A percentile compares a stretch with the other conserved stretches of the same genome.
Conservation (phyloP, 768 basidiomycete species). For the Trametes cingulata region DNA sequence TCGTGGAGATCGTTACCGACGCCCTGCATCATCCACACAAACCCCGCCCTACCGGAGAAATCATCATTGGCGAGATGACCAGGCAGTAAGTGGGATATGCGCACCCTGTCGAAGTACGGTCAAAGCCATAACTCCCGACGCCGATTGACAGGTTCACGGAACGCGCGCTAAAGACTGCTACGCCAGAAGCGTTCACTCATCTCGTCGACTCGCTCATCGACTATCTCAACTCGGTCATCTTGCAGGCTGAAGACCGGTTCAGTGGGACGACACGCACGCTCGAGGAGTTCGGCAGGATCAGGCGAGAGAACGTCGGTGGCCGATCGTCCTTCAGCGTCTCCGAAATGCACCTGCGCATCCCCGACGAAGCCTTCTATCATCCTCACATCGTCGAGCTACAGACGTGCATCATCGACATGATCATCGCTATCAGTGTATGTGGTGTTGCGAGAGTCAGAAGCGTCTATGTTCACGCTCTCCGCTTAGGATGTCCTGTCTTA, state of each 20-base stretch:
- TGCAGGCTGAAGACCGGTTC: slow-evolving; percentile 28
- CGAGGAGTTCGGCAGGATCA: slow-evolving; percentile 27
- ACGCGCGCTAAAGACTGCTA: slow-evolving; percentile 6
- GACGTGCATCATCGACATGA: slow-evolving; percentile 56
- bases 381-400: slow-evolving; percentile 51
- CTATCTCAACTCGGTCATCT: slow-evolving; percentile 27
- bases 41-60: slow-evolving; percentile 26
- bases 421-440: slow-evolving; percentile 67
- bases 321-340: slow-evolving; percentile 25
- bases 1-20: slow-evolving; percentile 25
- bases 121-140: not conserved
- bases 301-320: slow-evolving; percentile 29
- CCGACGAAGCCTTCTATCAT: slow-evolving; percentile 58
- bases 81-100: slow-evolving; percentile 27
- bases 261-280: slow-evolving; percentile 19
- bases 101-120: not conserved
- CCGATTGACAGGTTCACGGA: slow-evolving; percentile 11
- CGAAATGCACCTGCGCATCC: slow-evolving; percentile 54
- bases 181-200: slow-evolving; percentile 11
- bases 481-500: slow-evolving; percentile 32
- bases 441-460: not conserved
- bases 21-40: slow-evolving; percentile 27
- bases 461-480: not conserved
- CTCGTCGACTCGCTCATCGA: slow-evolving; percentile 27
- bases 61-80: slow-evolving; percentile 24